phyloP scores from a whole-genome alignment of 768 basidiomycete species.

The Dioszegia aurantiaca region DNA sequence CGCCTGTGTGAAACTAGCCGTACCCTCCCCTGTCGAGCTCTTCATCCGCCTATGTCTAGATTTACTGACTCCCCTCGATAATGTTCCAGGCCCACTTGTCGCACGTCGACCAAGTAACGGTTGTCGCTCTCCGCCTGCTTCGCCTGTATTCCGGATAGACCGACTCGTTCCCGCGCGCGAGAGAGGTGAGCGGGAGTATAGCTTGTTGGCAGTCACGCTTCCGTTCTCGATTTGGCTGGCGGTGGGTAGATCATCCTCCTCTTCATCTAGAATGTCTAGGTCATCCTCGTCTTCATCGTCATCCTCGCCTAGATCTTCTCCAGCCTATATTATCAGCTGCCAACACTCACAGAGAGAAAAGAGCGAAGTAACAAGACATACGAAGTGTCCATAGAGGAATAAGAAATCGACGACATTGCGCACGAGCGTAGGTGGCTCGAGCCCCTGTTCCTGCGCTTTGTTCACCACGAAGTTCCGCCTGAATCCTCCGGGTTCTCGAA shows the following conservation, averaged over 20 bases:
- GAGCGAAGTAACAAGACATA: constrained; percentile 55
- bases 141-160: constrained; percentile 32
- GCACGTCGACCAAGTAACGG: constrained; percentile 33
- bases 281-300: constrained; percentile 70
- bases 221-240: constrained; percentile 10
- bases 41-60: constrained; percentile 55
- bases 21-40: constrained; percentile 69
- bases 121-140: constrained; percentile 29
- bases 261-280: constrained; percentile 58
- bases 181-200: constrained; percentile 12
- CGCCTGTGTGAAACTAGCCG: constrained; percentile 86
- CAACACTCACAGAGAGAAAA: too few relatives aligned
- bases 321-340: constrained; percentile 59
- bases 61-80: constrained; percentile 31
- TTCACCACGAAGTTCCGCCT: constrained; percentile 79
- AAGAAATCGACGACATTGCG: constrained; percentile 94
- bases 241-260: constrained; percentile 12
- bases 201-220: background rate
- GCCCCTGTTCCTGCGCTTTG: constrained; percentile 66
- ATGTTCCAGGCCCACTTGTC: constrained; percentile 11
- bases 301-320: constrained; percentile 82
- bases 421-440: constrained; percentile 60
- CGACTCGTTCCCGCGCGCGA: constrained; percentile 28
- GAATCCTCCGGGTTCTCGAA: constrained; percentile 93
- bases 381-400: constrained; percentile 92